A percentile compares a stretch with the other conserved stretches of the same genome.
Conservation (phyloP, 164 flowering plant species). For the Vitis amurensis region DNA sequence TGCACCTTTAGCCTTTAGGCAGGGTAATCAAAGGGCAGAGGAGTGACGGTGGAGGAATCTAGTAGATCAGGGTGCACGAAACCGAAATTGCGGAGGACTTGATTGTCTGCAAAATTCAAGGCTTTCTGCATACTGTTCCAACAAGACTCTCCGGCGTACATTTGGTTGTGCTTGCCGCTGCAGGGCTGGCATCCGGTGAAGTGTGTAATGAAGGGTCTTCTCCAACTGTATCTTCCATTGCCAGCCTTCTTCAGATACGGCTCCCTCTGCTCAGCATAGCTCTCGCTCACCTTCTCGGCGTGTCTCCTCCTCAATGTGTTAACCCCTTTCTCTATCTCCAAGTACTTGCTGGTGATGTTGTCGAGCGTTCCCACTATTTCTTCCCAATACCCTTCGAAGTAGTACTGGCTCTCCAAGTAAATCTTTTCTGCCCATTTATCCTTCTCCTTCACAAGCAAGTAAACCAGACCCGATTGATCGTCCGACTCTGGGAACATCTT, state of each 20-base stretch:
- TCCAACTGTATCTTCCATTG: slow-evolving; percentile 40
- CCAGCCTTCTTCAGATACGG: slow-evolving; percentile 47
- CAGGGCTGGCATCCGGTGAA: slow-evolving; percentile 98
- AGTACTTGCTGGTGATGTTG: slow-evolving; percentile 42
- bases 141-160: slow-evolving; percentile 63
- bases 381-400: slow-evolving; percentile 84
- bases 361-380: slow-evolving; percentile 55
- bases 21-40: slow-evolving; percentile 63
- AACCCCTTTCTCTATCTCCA: slow-evolving; percentile 45
- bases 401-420: slow-evolving; percentile 67
- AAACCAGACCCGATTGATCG: slow-evolving; percentile 84
- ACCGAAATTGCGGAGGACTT: slow-evolving; percentile 75
- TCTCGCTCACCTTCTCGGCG: slow-evolving; percentile 70
- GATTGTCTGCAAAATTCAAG: slow-evolving; percentile 87
- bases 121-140: slow-evolving; percentile 72
- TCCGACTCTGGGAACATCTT: slow-evolving; percentile 73
- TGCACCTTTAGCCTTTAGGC: slow-evolving; percentile 14
- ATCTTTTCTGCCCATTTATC: slow-evolving; percentile 63
- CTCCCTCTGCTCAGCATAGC: slow-evolving; percentile 51
- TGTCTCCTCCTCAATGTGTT: slow-evolving; percentile 53
- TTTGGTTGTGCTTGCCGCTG: slow-evolving; percentile 77
- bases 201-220: slow-evolving; percentile 87
- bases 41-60: slow-evolving; percentile 40
- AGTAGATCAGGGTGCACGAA: slow-evolving; percentile 47
- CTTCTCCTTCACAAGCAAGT: slow-evolving; percentile 49